Evolutionary conservation across 371 early-diverging fungal genomes (phyloP).

Genomic region (Saksenaea vasiformis): DNA sequence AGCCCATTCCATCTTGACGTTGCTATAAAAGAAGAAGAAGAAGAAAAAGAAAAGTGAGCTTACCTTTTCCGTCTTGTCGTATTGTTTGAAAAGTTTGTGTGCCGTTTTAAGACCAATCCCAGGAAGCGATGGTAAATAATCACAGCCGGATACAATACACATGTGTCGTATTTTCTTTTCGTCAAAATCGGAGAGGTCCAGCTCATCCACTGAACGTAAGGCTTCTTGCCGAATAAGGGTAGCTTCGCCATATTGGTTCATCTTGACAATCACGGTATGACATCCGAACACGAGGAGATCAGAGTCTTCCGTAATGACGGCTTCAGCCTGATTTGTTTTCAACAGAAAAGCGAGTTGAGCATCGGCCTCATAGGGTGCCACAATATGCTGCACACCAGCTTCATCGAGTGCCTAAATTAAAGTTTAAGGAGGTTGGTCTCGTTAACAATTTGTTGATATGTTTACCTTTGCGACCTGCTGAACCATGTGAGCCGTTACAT

Average conservation of each 20-base stretch:
- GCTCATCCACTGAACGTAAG: constrained; percentile 26
- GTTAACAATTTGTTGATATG: constrained; percentile 13
- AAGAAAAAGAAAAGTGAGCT: constrained; percentile 1
- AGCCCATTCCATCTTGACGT: background rate
- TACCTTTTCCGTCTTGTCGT: constrained; percentile 50
- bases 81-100: constrained; percentile 57
- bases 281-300: constrained; percentile 97
- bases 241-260: constrained; percentile 74
- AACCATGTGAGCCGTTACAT: constrained; percentile 83
- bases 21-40: constrained; percentile 1
- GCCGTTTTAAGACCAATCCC: constrained; percentile 93
- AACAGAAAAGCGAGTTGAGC: constrained; percentile 94
- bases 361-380: constrained; percentile 99
- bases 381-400: constrained; percentile 75
- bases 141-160: constrained; percentile 97
- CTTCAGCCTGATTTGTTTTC: constrained; percentile 69
- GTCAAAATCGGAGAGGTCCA: constrained; percentile 62
- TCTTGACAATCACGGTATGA: constrained; percentile 74
- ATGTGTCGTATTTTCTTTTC: constrained; percentile 77
- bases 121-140: constrained; percentile 85
- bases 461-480: constrained; percentile 68
- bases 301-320: constrained; percentile 96
- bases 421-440: constrained; percentile 9
- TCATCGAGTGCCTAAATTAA: constrained; percentile 58
- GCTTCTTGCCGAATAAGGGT: constrained; percentile 52